Conservation (phyloP, 495 filamentous ascomycete species). For the Acidiella bohemica region DNA sequence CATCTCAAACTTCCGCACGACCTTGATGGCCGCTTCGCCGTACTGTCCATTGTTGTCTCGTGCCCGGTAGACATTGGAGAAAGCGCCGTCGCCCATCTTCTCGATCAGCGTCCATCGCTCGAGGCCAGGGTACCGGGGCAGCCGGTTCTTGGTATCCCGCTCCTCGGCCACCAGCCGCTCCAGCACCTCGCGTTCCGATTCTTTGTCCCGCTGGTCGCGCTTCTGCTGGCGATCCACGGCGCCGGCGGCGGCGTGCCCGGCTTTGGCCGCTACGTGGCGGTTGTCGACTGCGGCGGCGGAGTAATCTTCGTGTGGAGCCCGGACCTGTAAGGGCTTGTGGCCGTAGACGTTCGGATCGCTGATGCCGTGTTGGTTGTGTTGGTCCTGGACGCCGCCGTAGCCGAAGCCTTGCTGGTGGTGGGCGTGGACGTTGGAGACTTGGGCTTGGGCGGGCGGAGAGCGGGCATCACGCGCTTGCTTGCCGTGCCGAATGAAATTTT, state of each 20-base stretch:
- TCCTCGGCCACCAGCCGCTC: constrained; percentile 85
- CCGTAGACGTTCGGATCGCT: constrained; percentile 36
- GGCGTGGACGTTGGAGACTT: constrained; percentile 52
- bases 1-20: constrained; percentile 97
- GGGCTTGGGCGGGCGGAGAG: constrained; percentile 47
- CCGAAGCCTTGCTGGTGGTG: constrained; percentile 43
- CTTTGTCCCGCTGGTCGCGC: constrained; percentile 34
- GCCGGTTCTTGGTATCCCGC: constrained; percentile 64
- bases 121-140: constrained; percentile 82
- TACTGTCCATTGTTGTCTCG: constrained; percentile 53
- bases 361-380: constrained; percentile 41
- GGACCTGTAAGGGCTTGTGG: constrained; percentile 32
- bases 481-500: constrained; percentile 98
- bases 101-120: constrained; percentile 82
- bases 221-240: constrained; percentile 37
- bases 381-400: constrained; percentile 24
- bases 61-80: constrained; percentile 95
- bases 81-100: constrained; percentile 98
- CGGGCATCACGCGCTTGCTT: constrained; percentile 75
- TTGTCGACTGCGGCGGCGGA: constrained; percentile 46
- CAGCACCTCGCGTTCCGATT: constrained; percentile 52
- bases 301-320: constrained; percentile 31
- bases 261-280: constrained; percentile 50
- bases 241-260: constrained; percentile 45
- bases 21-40: constrained; percentile 90